Evolutionary conservation across 495 filamentous ascomycete genomes (phyloP).

Genomic region (Aspergillus baeticus): DNA sequence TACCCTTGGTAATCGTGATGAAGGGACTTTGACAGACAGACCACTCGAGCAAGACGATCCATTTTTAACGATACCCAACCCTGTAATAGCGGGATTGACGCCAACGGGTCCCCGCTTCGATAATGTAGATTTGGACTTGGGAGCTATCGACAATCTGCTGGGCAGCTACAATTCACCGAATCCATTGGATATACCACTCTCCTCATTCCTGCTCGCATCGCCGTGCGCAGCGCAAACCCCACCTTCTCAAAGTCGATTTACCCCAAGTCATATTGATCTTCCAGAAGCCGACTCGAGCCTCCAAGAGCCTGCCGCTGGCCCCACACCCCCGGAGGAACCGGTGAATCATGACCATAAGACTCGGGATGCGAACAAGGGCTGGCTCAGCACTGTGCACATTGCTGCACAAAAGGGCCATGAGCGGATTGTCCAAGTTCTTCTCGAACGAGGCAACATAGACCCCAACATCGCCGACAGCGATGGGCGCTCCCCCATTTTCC

Average conservation of each 20-base stretch:
- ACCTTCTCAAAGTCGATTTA: not conserved
- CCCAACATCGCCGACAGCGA: constrained; percentile 4
- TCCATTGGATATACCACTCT: not conserved
- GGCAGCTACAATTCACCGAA: not conserved
- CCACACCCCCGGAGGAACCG: not conserved
- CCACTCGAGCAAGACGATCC: not conserved
- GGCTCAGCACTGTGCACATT: not conserved
- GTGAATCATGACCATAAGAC: not conserved
- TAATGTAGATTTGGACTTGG: not conserved
- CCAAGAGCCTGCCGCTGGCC: not conserved
- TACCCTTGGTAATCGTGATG: not conserved
- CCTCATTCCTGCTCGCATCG: not conserved
- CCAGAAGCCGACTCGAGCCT: not conserved
- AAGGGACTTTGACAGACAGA: not conserved
- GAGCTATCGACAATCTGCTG: not conserved
- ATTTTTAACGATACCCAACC: not conserved
- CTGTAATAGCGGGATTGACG: not conserved
- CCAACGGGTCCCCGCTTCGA: not conserved
- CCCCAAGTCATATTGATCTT: too few species aligned
- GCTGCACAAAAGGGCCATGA: constrained; percentile 11
- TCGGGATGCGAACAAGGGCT: not conserved
- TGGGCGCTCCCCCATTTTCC: not conserved
- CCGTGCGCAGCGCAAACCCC: not conserved
- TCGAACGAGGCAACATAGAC: constrained; percentile 2
- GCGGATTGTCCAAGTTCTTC: constrained; percentile 1